These are phyloP conservation scores for Lentinus polychrous DNA, from an alignment of 1,284 basidiomycete genomes.

Conservation along the genomic window DNA sequence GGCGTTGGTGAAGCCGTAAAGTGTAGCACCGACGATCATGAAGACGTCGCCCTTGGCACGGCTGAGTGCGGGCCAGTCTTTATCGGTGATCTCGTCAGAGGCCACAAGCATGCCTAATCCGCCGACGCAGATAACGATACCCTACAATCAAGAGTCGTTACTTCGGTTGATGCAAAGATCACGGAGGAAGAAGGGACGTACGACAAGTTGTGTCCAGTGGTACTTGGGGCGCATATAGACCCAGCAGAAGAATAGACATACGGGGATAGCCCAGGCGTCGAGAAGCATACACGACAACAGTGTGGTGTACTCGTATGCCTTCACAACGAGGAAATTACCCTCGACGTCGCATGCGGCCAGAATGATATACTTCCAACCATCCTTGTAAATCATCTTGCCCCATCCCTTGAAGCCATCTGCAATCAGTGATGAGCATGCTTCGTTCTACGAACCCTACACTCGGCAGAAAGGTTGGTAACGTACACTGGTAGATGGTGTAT, in stretches of 20 bases:
- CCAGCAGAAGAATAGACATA: conserved; percentile 78
- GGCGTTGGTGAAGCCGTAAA: conserved; percentile 83
- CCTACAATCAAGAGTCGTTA: conserved; percentile 31
- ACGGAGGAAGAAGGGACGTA: conserved; percentile 25
- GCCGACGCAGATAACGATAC: conserved; percentile 65
- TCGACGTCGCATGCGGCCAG: conserved; percentile 78
- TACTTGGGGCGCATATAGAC: conserved; percentile 75
- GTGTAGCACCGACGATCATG: conserved; percentile 78
- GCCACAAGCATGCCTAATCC: conserved; percentile 74
- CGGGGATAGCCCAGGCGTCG: conserved; percentile 84
- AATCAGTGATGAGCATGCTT: conserved; percentile 4
- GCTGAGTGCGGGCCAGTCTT: conserved; percentile 57
- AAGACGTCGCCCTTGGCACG: conserved; percentile 78
- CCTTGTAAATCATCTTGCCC: conserved; percentile 59
- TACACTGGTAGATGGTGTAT: conserved; percentile 79
- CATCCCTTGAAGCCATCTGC: conserved; percentile 75
- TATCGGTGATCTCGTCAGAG: conserved; percentile 65
- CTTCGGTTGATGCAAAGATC: neutral
- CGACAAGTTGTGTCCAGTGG: conserved; percentile 76
- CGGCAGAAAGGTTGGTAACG: conserved; percentile 16
- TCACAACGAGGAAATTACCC: conserved; percentile 79
- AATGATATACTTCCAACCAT: conserved; percentile 84
- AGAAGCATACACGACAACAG: conserved; percentile 82
- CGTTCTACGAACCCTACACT: neutral
- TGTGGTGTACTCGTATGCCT: conserved; percentile 84